Conservation (phyloP, 2,329 filamentous ascomycete genomes). For the Talaromyces sp. region DNA sequence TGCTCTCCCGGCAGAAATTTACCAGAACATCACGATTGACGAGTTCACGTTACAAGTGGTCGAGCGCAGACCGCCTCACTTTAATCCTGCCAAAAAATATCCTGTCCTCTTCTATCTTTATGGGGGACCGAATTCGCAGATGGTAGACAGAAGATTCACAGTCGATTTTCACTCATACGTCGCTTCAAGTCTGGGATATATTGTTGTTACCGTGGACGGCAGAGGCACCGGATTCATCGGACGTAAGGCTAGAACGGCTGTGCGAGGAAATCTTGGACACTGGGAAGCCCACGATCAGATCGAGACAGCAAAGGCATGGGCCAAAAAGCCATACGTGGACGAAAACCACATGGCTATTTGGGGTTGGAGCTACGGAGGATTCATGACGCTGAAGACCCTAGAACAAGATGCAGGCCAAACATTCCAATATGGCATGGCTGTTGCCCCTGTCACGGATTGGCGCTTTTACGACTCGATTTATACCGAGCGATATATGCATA, state of each 20-base stretch:
- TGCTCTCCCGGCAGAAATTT: constrained; percentile 76
- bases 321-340: constrained; percentile 76
- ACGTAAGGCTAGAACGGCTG: constrained; percentile 71
- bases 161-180: constrained; percentile 90
- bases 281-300: constrained; percentile 90
- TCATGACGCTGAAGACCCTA: constrained; percentile 89
- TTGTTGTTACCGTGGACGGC: constrained; percentile 91
- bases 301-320: constrained; percentile 78
- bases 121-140: constrained; percentile 88
- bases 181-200: constrained; percentile 77
- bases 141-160: constrained; percentile 70
- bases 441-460: constrained; percentile 98
- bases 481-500: constrained; percentile 80
- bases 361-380: constrained; percentile 98
- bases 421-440: constrained; percentile 95
- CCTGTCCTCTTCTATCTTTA: constrained; percentile 95
- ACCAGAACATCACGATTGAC: constrained; percentile 78
- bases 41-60: constrained; percentile 67
- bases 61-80: constrained; percentile 85
- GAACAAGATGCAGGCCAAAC: constrained; percentile 84
- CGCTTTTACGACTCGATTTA: constrained; percentile 27
- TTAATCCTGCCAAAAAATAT: constrained; percentile 75
- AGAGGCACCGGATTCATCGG: constrained; percentile 89
- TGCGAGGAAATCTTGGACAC: constrained; percentile 77
- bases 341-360: constrained; percentile 79